Percentiles rank a stretch among this genome's conserved stretches.
These are phyloP conservation scores for Microcyclospora pomicola DNA, from an alignment of 2,329 filamentous ascomycete species.

Conservation along the genomic window DNA sequence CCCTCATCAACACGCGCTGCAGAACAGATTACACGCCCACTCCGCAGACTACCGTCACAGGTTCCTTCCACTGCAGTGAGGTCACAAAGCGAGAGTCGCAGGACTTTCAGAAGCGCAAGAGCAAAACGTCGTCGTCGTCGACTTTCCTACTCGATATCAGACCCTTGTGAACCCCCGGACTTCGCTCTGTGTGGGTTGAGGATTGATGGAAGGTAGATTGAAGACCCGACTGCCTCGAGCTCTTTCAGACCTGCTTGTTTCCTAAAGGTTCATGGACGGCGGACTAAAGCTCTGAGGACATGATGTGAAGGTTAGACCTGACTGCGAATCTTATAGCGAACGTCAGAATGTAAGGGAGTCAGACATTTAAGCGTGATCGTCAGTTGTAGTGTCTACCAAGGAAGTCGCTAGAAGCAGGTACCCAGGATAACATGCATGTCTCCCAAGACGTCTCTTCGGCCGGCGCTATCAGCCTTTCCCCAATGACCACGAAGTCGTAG, in stretches of 20 bases:
- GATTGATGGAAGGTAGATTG: background rate
- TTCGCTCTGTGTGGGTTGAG: conserved; percentile 2
- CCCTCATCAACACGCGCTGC: conserved; percentile 11
- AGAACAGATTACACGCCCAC: conserved; percentile 22
- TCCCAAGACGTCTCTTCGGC: too few species aligned
- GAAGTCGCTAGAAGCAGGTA: too few species aligned
- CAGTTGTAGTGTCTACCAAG: too few species aligned
- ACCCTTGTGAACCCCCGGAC: background rate
- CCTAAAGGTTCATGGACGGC: conserved; percentile 15
- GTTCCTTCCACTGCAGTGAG: conserved; percentile 14
- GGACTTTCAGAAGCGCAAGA: conserved; percentile 9
- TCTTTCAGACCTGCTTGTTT: conserved; percentile 21
- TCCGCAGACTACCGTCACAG: conserved; percentile 4
- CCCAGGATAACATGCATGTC: too few species aligned
- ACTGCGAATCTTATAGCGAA: too few species aligned
- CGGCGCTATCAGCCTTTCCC: too few species aligned
- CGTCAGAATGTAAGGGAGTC: too few species aligned
- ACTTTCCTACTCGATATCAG: background rate
- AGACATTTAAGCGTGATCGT: too few species aligned
- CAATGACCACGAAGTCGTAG: too few species aligned
- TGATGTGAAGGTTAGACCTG: too few species aligned
- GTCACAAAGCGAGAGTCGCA: conserved; percentile 12
- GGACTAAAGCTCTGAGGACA: conserved; percentile 23
- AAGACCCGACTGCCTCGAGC: conserved; percentile 5
- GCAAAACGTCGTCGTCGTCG: too few species aligned